phyloP scores from a whole-genome alignment of 2,329 filamentous ascomycete species.

The Fusarium phyllophilum region DNA sequence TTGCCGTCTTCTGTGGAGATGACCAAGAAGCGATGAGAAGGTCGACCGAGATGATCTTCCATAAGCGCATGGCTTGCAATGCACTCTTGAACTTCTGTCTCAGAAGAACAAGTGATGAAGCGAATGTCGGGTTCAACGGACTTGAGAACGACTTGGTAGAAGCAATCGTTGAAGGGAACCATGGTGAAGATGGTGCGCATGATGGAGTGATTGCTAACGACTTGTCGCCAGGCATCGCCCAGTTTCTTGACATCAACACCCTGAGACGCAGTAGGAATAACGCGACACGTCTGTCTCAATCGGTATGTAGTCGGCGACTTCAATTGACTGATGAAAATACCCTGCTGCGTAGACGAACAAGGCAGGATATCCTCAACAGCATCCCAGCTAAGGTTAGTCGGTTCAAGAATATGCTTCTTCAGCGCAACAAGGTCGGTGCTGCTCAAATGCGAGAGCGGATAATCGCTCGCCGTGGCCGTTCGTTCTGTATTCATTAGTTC shows the following conservation, averaged over 20 bases:
- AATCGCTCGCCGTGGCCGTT: background rate
- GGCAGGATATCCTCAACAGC: background rate
- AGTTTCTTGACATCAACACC: background rate
- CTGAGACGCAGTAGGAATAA: background rate
- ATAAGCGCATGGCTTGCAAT: background rate
- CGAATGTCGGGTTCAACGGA: background rate
- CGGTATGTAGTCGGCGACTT: background rate
- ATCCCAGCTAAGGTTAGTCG: background rate
- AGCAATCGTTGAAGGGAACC: background rate
- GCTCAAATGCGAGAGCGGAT: background rate
- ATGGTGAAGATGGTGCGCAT: background rate
- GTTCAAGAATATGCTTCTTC: background rate
- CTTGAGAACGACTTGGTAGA: background rate
- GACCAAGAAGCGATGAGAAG: background rate
- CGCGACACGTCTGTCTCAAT: background rate
- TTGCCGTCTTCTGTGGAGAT: background rate
- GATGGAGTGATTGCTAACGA: background rate
- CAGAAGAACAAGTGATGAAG: background rate
- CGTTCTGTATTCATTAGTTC: background rate
- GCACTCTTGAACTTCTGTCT: rapidly evolving
- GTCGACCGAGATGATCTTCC: background rate
- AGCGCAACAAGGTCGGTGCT: background rate
- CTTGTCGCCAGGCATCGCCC: background rate
- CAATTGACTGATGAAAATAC: background rate
- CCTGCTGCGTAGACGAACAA: background rate